Evolutionary conservation across 257 asterid species (phyloP), one percentile per base, ranked within the genome.

Genomic region (Leonotis leonurus): DNA sequence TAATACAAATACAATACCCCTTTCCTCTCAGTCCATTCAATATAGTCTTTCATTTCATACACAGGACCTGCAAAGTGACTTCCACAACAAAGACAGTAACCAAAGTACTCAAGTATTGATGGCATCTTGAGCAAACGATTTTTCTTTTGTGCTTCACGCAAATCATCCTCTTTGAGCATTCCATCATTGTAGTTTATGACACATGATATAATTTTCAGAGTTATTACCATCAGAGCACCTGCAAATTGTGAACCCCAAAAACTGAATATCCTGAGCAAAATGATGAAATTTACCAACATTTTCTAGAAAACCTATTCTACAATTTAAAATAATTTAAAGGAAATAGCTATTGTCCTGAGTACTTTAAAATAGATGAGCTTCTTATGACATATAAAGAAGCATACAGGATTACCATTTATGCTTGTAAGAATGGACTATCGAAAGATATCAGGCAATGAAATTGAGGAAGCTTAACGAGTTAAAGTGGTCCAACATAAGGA

Each of bases 1-100:
- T 24, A 59, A 74, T 4, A 32, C 24, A 44, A 69, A 64, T 37
- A 67, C 67, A 78, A 62, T 77, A 90, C 97, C 84, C 98, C 98
- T 82, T 81, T 82, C 70, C 88, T 80, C 76, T 81, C 94, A 1
- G 88, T 85, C 98, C 98, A 91, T 39, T 91, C 88, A 62, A 91
- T 85, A 81, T 91, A 91, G 73, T 86, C 95, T 67, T 88, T 86
- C 87, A 93, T 87, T 76, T 93, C 99, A 70, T 73, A 93, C 35
- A 93, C 97, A 30, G 99, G 99, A 71, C 99, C 99, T 35, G 99
- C 99, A 81, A 93, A 90, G 82, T 93, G 99, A 67, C 92, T 93
- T 70, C 96, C 99, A 56, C 99, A 90, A 67, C 95, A 89, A 52
- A 93, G 87, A 73, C 99, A 93, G 68, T 78, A 90, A 49, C 97